Percentiles rank a stretch among this genome's conserved stretches.
phyloP scores from a whole-genome alignment of 225 moss, liverwort and hornwort species.

The Marchantia polymorpha region DNA sequence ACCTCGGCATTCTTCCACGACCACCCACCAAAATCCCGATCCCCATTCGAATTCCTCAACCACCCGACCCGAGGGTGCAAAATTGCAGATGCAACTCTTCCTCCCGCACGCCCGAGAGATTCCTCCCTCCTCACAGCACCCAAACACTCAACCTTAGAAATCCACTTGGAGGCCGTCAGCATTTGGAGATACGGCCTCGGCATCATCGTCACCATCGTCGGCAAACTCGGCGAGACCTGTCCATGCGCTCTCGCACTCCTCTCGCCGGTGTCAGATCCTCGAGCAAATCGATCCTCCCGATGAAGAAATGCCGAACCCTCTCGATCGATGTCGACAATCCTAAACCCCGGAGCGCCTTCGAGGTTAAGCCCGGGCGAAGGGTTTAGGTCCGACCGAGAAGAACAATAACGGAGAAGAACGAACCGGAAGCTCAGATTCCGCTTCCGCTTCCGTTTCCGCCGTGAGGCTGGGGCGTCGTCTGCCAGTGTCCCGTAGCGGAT shows the following conservation, averaged over 20 bases:
- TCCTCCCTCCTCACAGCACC: background rate
- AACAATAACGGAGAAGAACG: background rate
- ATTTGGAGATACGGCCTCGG: background rate
- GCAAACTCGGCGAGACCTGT: constrained; percentile 15
- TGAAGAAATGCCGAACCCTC: background rate
- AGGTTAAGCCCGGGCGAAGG: background rate
- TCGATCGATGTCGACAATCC: background rate
- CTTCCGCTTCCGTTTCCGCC: background rate
- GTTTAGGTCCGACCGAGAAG: background rate
- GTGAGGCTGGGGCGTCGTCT: no score
- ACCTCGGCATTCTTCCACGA: background rate
- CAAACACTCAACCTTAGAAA: background rate
- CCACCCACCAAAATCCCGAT: background rate
- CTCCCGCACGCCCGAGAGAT: background rate
- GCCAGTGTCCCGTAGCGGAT: background rate
- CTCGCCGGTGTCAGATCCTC: background rate
- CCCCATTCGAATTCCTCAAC: background rate
- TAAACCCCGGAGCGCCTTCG: background rate
- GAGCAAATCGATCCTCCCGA: no score
- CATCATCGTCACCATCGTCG: constrained; percentile 12
- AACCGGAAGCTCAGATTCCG: background rate
- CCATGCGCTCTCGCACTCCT: constrained; percentile 8
- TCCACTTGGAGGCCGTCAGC: background rate
- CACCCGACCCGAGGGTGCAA: background rate
- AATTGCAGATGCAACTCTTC: background rate